Evolutionary conservation across 23 red algal genomes (phyloP).

Genomic region (Gracilaria domingensis): DNA sequence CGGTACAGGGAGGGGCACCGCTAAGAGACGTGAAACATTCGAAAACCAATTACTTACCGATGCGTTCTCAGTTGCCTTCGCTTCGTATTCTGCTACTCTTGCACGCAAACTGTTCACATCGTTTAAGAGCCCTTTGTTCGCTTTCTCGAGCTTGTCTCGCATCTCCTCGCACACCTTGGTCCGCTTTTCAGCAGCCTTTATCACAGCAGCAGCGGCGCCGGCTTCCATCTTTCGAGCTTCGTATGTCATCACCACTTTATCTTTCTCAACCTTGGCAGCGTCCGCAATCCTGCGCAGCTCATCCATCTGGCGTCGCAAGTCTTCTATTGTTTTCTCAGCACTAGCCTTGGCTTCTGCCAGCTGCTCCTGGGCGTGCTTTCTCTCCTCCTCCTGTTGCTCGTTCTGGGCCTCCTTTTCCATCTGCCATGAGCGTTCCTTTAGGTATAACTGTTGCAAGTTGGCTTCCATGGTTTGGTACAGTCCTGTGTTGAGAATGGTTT

Average conservation of each 20-base stretch:
- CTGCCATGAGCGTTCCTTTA: slow-evolving; percentile 67
- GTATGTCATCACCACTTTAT: slow-evolving; percentile 79
- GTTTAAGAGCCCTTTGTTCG: slow-evolving; percentile 22
- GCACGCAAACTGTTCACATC: slow-evolving; percentile 39
- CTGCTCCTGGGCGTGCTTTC: slow-evolving; percentile 44
- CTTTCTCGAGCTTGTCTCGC: slow-evolving; percentile 48
- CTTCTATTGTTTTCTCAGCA: slow-evolving; percentile 50
- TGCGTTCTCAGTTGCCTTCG: background rate
- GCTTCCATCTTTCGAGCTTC: slow-evolving; percentile 86
- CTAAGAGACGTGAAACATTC: background rate
- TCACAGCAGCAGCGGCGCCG: slow-evolving; percentile 34
- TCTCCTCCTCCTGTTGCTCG: slow-evolving; percentile 56
- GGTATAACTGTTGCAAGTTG: slow-evolving; percentile 71
- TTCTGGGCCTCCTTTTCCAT: slow-evolving; percentile 36
- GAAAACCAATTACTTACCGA: slow-evolving; percentile 56
- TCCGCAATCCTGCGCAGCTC: slow-evolving; percentile 71
- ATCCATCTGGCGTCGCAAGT: slow-evolving; percentile 58
- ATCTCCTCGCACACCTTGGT: slow-evolving; percentile 69
- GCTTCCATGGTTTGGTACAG: slow-evolving; percentile 88
- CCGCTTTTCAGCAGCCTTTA: slow-evolving; percentile 49
- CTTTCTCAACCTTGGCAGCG: slow-evolving; percentile 73
- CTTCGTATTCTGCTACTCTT: slow-evolving; percentile 24
- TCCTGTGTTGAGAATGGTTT: slow-evolving; percentile 67
- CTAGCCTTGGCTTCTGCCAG: slow-evolving; percentile 39
- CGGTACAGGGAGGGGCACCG: background rate